phyloP scores from a whole-genome alignment of 1,284 basidiomycete genomes.

The Ustilago crameri region DNA sequence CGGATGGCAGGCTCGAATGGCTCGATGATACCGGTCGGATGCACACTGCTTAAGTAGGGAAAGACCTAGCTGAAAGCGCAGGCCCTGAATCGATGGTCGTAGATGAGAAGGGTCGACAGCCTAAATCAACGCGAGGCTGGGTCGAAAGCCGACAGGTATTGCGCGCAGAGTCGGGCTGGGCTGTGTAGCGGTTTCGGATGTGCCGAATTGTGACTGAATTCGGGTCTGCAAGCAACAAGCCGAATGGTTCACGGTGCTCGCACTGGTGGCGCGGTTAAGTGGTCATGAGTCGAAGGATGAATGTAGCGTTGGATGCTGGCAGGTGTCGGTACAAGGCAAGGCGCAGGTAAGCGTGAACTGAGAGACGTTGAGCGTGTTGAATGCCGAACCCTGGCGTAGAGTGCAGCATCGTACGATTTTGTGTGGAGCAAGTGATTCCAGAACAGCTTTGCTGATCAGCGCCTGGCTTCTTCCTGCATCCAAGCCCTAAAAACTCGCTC shows the following conservation, averaged over 20 bases:
- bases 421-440: slow-evolving; percentile 1
- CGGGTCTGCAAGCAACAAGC: not conserved
- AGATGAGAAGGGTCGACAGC: not conserved
- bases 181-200: slow-evolving; percentile 6
- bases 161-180: not conserved
- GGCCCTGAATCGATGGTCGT: not conserved
- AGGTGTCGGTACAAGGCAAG: too few relatives aligned
- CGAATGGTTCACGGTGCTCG: not conserved
- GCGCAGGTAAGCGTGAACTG: not conserved
- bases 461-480: slow-evolving; percentile 1
- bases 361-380: not conserved
- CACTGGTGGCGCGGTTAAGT: too few relatives aligned
- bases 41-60: too few relatives aligned
- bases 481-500: not conserved
- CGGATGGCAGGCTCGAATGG: not conserved
- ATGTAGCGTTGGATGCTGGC: too few relatives aligned
- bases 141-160: not conserved
- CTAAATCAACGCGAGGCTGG: too few relatives aligned
- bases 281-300: too few relatives aligned
- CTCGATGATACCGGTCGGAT: not conserved
- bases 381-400: slow-evolving; percentile 1
- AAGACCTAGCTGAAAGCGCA: too few relatives aligned
- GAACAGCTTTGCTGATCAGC: not conserved
- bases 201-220: not conserved
- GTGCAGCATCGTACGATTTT: slow-evolving; percentile 6